Evolutionary conservation across 2,329 filamentous ascomycete genomes (phyloP), one percentile per base, ranked within the genome.

Genomic region (Diaporthe sp.): DNA sequence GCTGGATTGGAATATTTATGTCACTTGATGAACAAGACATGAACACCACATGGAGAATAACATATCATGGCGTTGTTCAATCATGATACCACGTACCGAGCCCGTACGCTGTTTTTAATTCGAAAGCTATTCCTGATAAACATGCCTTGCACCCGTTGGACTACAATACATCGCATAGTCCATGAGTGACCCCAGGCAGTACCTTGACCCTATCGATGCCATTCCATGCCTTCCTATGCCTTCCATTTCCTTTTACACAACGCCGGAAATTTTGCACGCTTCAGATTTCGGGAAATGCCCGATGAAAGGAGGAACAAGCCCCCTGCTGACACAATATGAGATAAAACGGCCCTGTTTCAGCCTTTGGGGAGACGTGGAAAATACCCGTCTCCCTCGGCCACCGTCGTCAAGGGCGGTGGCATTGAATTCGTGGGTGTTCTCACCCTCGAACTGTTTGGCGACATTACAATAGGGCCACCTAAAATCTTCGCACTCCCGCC

Each of bases 381-480:
- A 77, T 88, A 89, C 19, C 61, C 83, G 34, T 87, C 85, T 13
- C 83, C 78, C 53, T 79, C 68, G 72, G 84, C 78, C 3, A 85
- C 62, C 49, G 78, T 79, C 4, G 81, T 82, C 39, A 84, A 78
- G 0, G 80, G 78, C 10, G 80, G 79, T 3, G 80, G 78, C 65
- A 79, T 78, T 31, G 73, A 68, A 34, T 58, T 78, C 19, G 88
- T 87, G 3, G 88, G 87, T 3, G 88, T 90, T 75, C 89, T 85
- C 1, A 85, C 83, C 67, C 86, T 84, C 1, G 87, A 88, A 73
- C 85, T 88, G 77, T 89, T 90, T 6, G 87, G 86, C 4, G 87
- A 85, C 4, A 80, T 74, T 19, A 76, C 75, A 10, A 77, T 77
- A 17, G 62, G 22, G 1, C 79, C 81, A 84, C 51, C 78, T 19